Percentiles rank a stretch among this genome's conserved stretches.
Evolutionary conservation across 352 stramenopile genomes (phyloP).

Genomic region (Aphanomyces stellatus): DNA sequence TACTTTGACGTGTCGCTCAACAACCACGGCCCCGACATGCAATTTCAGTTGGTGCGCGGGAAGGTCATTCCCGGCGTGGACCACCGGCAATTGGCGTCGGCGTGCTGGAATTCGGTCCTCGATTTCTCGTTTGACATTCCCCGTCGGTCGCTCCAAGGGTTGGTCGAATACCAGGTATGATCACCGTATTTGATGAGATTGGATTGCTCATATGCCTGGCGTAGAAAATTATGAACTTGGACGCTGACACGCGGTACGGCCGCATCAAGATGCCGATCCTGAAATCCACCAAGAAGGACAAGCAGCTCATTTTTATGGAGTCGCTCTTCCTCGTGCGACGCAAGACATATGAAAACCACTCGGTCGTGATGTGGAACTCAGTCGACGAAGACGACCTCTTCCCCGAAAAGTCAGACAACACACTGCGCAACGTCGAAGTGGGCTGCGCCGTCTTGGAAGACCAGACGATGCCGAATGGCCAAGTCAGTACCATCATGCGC

Average conservation of each 20-base stretch:
- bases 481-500: conserved; percentile 46
- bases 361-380: conserved; percentile 62
- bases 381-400: conserved; percentile 63
- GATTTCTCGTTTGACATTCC: conserved; percentile 65
- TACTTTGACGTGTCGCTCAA: conserved; percentile 74
- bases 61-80: conserved; percentile 47
- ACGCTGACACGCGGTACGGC: conserved; percentile 68
- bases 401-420: conserved; percentile 43
- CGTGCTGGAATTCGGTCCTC: conserved; percentile 67
- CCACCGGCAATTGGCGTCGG: conserved; percentile 50
- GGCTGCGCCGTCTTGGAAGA: conserved; percentile 17
- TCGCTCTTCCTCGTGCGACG: conserved; percentile 67
- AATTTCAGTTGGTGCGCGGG: conserved; percentile 66
- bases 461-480: conserved; percentile 30
- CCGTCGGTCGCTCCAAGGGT: conserved; percentile 41
- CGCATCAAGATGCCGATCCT: conserved; percentile 63
- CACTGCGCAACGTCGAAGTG: conserved; percentile 38
- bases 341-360: conserved; percentile 40
- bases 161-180: conserved; percentile 51
- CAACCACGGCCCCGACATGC: conserved; percentile 66
- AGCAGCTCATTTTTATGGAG: conserved; percentile 62
- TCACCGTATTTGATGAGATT: neutral
- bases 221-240: conserved; percentile 61
- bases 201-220: neutral
- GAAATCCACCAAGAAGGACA: conserved; percentile 39